A percentile compares a stretch with the other conserved stretches of the same genome.
These are phyloP conservation scores for Fraxinus floribunda DNA, from an alignment of 305 asterid genomes.

Conservation along the genomic window DNA sequence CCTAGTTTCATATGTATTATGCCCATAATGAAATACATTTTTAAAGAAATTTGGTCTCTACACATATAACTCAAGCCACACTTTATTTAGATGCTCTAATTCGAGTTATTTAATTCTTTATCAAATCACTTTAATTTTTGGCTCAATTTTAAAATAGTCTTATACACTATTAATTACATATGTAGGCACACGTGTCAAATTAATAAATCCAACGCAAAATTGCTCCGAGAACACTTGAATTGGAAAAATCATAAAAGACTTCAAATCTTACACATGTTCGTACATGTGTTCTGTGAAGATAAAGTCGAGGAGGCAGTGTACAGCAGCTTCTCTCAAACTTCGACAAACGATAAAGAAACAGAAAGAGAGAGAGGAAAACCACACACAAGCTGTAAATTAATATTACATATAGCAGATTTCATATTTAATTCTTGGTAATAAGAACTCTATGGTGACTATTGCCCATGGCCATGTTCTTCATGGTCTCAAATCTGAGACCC, in stretches of 20 bases:
- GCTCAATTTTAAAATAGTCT: no score
- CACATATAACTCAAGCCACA: no score
- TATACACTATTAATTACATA: no score
- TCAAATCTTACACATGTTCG: not conserved
- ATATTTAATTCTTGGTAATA: conserved; percentile 11
- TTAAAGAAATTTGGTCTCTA: no score
- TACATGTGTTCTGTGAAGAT: conserved; percentile 18
- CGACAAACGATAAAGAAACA: not conserved
- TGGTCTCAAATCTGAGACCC: conserved; percentile 57
- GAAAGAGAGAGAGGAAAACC: not conserved
- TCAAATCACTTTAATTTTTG: no score
- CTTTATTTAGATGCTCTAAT: no score
- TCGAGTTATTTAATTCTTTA: no score
- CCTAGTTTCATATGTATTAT: no score
- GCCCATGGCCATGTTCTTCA: conserved; percentile 39
- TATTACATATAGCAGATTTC: not conserved
- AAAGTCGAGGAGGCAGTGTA: conserved; percentile 37
- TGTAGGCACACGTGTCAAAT: no score
- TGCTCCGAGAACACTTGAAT: not conserved
- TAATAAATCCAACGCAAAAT: not conserved
- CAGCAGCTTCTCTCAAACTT: conserved; percentile 38
- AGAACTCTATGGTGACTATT: conserved; percentile 15
- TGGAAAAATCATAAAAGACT: not conserved
- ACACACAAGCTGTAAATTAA: not conserved
- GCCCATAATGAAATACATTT: no score